Conservation (phyloP, 257 asterid genomes). For the Eucommia ulmoides region DNA sequence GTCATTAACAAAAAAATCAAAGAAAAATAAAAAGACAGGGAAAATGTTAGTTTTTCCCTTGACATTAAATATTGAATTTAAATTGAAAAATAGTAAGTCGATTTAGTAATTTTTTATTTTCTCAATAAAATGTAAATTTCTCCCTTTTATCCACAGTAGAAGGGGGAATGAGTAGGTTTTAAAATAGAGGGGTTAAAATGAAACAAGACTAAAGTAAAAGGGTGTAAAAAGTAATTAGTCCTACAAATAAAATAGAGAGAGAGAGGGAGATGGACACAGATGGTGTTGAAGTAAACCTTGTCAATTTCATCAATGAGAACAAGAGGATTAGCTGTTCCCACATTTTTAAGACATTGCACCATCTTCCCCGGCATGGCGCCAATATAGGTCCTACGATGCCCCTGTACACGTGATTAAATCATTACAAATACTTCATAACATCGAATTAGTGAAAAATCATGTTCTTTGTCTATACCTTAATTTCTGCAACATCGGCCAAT, state of each 20-base stretch:
- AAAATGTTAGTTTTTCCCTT: too few species aligned
- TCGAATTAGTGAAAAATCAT: neutral
- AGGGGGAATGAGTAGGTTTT: too few species aligned
- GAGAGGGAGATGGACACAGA: too few species aligned
- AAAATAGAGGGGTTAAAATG: neutral
- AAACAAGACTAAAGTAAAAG: neutral
- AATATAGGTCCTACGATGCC: conserved; percentile 97
- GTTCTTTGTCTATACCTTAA: conserved; percentile 40
- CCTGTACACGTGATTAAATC: conserved; percentile 24
- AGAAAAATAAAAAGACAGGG: too few species aligned
- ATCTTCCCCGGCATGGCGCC: conserved; percentile 99
- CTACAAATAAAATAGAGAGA: neutral
- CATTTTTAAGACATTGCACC: conserved; percentile 94
- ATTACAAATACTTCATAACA: too few species aligned
- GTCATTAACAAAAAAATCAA: too few species aligned
- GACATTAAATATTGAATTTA: too few species aligned
- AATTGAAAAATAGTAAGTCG: too few species aligned
- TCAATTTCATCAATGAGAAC: conserved; percentile 98
- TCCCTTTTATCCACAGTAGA: too few species aligned
- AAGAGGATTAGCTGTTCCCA: conserved; percentile 96
- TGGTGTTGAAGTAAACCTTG: too few species aligned
- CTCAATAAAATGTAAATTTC: too few species aligned
- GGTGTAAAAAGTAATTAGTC: neutral
- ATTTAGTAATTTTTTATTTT: too few species aligned
- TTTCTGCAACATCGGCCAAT: conserved; percentile 98